phyloP scores from a whole-genome alignment of 1,139 yeast species.

The Suhomyces taliae region DNA sequence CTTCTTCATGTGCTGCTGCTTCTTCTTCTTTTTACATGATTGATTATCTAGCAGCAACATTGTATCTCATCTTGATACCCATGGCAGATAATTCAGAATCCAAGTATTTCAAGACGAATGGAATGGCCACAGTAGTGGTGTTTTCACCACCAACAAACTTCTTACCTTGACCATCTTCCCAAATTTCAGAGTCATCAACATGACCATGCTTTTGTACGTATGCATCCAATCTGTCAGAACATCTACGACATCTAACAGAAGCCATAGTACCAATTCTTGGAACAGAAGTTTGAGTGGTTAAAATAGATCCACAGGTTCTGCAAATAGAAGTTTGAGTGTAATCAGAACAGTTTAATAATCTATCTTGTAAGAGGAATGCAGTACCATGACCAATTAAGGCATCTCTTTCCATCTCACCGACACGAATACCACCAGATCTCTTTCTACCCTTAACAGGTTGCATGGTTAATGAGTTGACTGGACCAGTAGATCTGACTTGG shows the following conservation, averaged over 20 bases:
- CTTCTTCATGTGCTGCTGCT: no score
- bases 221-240: conserved; percentile 66
- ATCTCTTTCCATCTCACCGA: conserved; percentile 99
- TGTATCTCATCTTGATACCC: conserved; percentile 93
- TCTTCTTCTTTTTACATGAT: no score
- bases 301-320: conserved; percentile 88
- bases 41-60: conserved; percentile 39
- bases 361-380: conserved; percentile 92
- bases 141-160: conserved; percentile 89
- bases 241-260: conserved; percentile 83
- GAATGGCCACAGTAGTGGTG: conserved; percentile 93
- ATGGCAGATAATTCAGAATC: conserved; percentile 96
- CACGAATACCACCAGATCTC: conserved; percentile 99
- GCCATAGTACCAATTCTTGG: conserved; percentile 87
- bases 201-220: conserved; percentile 40
- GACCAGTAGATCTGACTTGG: conserved; percentile 99
- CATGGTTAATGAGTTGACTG: conserved; percentile 95
- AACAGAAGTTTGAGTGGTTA: conserved; percentile 86
- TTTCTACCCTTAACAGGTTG: conserved; percentile 99
- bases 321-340: conserved; percentile 90
- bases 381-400: conserved; percentile 99
- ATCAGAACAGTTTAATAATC: conserved; percentile 93
- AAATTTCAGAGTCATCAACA: conserved; percentile 73
- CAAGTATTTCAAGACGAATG: conserved; percentile 91
- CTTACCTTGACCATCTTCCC: conserved; percentile 98